Evolutionary conservation across 306 rosid genomes (phyloP).

Genomic region (Quillaja saponaria): DNA sequence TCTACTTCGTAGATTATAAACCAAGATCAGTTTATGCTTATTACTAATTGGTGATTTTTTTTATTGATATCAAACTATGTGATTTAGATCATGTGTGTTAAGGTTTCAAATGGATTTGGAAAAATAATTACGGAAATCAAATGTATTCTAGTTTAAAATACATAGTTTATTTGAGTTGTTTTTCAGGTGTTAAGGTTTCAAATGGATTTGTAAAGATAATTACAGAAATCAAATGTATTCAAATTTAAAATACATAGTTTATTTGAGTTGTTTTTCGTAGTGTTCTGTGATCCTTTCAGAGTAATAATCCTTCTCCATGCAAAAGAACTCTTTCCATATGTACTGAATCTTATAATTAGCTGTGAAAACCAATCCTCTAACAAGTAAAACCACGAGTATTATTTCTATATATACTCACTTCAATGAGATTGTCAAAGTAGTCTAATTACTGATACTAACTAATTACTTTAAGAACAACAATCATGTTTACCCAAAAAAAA

Average conservation of each 20-base stretch:
- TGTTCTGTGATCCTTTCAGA: too few relatives aligned
- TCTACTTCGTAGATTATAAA: background rate
- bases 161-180: too few relatives aligned
- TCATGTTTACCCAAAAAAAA: background rate
- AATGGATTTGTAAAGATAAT: conserved; percentile 1
- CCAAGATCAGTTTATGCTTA: background rate
- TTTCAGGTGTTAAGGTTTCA: background rate
- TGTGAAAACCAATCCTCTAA: background rate
- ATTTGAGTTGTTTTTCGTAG: too few relatives aligned
- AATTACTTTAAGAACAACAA: too few relatives aligned
- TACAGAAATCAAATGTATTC: background rate
- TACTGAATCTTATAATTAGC: conserved; percentile 1
- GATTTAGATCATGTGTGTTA: background rate
- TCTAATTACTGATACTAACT: background rate
- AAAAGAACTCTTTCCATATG: conserved; percentile 5
- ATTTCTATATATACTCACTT: conserved; percentile 1
- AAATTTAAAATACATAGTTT: background rate
- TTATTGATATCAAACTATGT: background rate
- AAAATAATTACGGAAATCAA: background rate
- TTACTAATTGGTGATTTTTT: background rate
- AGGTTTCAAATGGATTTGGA: background rate
- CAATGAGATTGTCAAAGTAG: conserved; percentile 14
- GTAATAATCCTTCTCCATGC: too few relatives aligned
- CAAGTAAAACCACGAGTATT: background rate
- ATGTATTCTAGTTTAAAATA: background rate